These are phyloP conservation scores for Purpureocillium takamizusanense DNA, from an alignment of 2,329 filamentous ascomycete genomes.

Conservation along the genomic window DNA sequence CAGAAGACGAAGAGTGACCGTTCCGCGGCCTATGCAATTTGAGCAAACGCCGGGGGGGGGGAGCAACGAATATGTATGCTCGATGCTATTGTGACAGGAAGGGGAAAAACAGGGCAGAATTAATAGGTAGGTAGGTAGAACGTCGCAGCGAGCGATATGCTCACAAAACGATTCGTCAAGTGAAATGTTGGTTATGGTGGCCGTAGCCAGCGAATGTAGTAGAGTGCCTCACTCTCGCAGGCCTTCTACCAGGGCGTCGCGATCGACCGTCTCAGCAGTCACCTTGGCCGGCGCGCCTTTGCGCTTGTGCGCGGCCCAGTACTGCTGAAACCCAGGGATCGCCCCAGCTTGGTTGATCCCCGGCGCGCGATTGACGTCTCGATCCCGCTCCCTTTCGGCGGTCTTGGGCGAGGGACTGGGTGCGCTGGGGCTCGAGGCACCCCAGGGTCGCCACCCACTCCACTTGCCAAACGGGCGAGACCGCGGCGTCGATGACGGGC, in stretches of 20 bases:
- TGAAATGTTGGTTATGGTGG: neutral
- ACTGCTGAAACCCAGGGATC: conserved; percentile 61
- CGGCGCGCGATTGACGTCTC: conserved; percentile 41
- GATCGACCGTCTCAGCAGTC: conserved; percentile 48
- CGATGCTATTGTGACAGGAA: too few relatives aligned
- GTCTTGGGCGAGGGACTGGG: conserved; percentile 8
- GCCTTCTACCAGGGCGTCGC: conserved; percentile 50
- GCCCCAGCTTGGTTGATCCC: conserved; percentile 74
- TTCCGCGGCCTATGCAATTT: too few relatives aligned
- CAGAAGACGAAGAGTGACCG: too few relatives aligned
- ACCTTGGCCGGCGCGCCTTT: conserved; percentile 47
- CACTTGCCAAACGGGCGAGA: conserved; percentile 29
- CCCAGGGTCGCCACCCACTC: conserved; percentile 42
- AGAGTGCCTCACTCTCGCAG: conserved; percentile 25
- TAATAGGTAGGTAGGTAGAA: too few relatives aligned
- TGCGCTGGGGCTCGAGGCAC: conserved; percentile 10
- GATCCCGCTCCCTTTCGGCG: conserved; percentile 20
- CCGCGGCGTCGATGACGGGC: conserved; percentile 13
- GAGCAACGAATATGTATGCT: too few relatives aligned
- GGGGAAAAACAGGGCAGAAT: too few relatives aligned
- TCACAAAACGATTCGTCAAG: too few relatives aligned
- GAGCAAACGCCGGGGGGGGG: too few relatives aligned
- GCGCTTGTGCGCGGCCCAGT: conserved; percentile 39
- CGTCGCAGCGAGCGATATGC: too few relatives aligned
- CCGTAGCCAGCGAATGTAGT: neutral